phyloP scores from a whole-genome alignment of 1,284 basidiomycete species.

The Sporisorium reilianum region DNA sequence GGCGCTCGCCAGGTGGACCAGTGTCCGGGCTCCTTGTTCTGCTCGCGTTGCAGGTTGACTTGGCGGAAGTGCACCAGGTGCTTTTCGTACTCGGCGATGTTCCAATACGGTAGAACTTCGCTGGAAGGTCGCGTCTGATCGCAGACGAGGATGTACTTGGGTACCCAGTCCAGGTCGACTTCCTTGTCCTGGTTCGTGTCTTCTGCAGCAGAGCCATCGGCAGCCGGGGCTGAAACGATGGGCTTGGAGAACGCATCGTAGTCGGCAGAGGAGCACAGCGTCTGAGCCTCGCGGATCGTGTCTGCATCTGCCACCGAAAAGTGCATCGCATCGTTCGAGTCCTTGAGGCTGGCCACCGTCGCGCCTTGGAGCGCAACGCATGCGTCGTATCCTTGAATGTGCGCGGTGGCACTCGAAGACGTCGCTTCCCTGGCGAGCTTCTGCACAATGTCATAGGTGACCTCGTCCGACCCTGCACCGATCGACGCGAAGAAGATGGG shows the following conservation, averaged over 20 bases:
- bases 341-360: slow-evolving; percentile 39
- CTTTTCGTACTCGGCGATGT: slow-evolving; percentile 41
- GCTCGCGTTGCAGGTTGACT: slow-evolving; percentile 21
- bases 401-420: neutral
- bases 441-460: slow-evolving; percentile 7
- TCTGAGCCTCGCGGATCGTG: slow-evolving; percentile 20
- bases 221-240: slow-evolving; percentile 13
- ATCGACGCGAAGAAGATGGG: slow-evolving; percentile 37
- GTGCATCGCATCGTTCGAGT: slow-evolving; percentile 76
- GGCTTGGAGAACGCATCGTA: slow-evolving; percentile 44
- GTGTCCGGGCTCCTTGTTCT: slow-evolving; percentile 20
- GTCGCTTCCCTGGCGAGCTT: slow-evolving; percentile 23
- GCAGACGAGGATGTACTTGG: slow-evolving; percentile 58
- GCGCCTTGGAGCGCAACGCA: slow-evolving; percentile 19
- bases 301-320: slow-evolving; percentile 69
- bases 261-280: slow-evolving; percentile 30
- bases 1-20: slow-evolving; percentile 38
- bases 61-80: slow-evolving; percentile 31
- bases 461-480: slow-evolving; percentile 6
- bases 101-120: slow-evolving; percentile 42
- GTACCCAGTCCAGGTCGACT: slow-evolving; percentile 59
- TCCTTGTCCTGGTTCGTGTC: slow-evolving; percentile 42
- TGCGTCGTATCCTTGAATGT: slow-evolving; percentile 18
- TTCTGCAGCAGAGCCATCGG: neutral
- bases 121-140: slow-evolving; percentile 13